phyloP scores from a whole-genome alignment of 1,139 yeast genomes.

The Scheffersomyces illinoinensis region DNA sequence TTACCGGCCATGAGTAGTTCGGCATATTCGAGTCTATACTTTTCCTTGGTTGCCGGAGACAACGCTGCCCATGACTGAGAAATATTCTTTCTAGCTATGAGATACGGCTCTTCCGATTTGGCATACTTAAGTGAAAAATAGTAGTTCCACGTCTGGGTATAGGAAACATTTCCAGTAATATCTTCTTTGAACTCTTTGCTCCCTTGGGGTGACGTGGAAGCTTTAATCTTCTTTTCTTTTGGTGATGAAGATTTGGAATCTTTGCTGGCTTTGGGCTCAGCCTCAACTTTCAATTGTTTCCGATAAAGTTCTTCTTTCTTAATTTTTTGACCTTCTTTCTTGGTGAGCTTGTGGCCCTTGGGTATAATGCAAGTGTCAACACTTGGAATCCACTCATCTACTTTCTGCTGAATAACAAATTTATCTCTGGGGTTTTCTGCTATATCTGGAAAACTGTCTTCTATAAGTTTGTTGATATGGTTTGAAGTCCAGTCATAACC shows the following conservation, averaged over 20 bases:
- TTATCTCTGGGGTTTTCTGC: slow-evolving; percentile 2
- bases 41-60: slow-evolving; percentile 24
- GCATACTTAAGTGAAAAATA: slow-evolving; percentile 21
- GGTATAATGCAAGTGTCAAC: slow-evolving; percentile 19
- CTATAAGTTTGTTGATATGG: slow-evolving; percentile 9
- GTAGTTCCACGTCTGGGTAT: slow-evolving; percentile 39
- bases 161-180: slow-evolving; percentile 17
- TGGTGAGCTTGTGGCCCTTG: slow-evolving; percentile 16
- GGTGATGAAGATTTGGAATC: slow-evolving; percentile 2
- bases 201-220: neutral
- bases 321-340: slow-evolving; percentile 16
- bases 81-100: slow-evolving; percentile 15
- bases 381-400: slow-evolving; percentile 21
- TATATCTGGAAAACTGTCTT: slow-evolving; percentile 1
- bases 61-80: slow-evolving; percentile 29
- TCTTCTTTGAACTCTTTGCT: slow-evolving; percentile 2
- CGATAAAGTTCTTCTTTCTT: slow-evolving; percentile 23
- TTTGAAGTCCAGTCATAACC: slow-evolving; percentile 31
- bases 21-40: slow-evolving; percentile 27
- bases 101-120: slow-evolving; percentile 13
- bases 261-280: slow-evolving; percentile 4
- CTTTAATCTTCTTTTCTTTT: neutral
- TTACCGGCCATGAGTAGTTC: slow-evolving; percentile 29
- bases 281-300: slow-evolving; percentile 22
- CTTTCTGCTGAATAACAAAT: slow-evolving; percentile 15